Conservation (phyloP, 257 asterid genomes). For the Rubia yunnanensis region DNA sequence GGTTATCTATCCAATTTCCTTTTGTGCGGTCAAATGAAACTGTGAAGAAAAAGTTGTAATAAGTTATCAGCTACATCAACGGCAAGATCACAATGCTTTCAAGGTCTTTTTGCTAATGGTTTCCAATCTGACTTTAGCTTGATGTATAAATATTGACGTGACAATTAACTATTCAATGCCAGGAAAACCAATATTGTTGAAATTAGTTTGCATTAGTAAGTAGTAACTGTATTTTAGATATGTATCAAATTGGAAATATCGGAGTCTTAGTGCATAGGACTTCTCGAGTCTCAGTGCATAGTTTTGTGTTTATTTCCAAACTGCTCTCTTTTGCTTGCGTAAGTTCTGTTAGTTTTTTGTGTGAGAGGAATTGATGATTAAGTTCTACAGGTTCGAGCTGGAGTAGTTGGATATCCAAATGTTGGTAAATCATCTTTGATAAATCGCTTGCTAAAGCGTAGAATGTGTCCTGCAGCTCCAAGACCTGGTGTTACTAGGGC, state of each 20-base stretch:
- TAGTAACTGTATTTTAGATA: neutral
- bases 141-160: neutral
- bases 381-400: constrained; percentile 77
- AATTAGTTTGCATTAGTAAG: neutral
- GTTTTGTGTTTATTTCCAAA: neutral
- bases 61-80: neutral
- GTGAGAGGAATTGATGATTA: constrained; percentile 12
- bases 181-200: neutral
- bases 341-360: neutral
- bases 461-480: constrained; percentile 98
- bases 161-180: neutral
- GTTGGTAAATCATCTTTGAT: constrained; percentile 95
- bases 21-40: neutral
- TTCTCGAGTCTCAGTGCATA: neutral
- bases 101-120: neutral
- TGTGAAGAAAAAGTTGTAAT: neutral
- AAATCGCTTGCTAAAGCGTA: constrained; percentile 88
- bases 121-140: neutral
- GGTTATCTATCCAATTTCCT: neutral
- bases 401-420: constrained; percentile 92
- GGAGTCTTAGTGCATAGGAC: neutral
- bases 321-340: neutral
- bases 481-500: constrained; percentile 97
- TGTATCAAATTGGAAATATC: neutral
- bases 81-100: neutral